phyloP scores from a whole-genome alignment of 208 protist species.

The Leishmania mexicana region DNA sequence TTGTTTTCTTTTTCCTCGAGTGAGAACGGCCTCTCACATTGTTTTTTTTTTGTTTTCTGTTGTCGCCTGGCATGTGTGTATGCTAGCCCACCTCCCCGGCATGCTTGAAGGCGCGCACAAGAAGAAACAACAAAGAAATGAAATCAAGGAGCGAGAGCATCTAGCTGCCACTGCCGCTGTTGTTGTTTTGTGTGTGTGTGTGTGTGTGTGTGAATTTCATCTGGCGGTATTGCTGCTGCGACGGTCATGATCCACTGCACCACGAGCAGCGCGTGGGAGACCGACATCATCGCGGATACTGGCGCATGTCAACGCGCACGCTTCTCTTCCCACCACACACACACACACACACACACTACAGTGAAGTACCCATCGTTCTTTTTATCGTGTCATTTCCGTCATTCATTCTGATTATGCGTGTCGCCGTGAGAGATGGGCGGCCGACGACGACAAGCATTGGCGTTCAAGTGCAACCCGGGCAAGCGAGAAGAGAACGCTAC shows the following conservation, averaged over 20 bases:
- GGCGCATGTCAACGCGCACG: background rate
- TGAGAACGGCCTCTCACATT: too few relatives aligned
- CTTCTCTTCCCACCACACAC: background rate
- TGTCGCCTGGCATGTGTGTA: too few relatives aligned
- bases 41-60: too few relatives aligned
- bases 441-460: background rate
- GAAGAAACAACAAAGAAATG: too few relatives aligned
- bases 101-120: too few relatives aligned
- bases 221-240: background rate
- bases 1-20: background rate
- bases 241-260: background rate
- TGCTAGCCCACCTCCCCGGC: too few relatives aligned
- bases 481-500: background rate
- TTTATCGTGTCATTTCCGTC: conserved; percentile 11
- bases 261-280: background rate
- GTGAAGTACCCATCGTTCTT: conserved; percentile 4
- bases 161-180: too few relatives aligned
- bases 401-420: background rate
- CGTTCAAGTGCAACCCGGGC: background rate
- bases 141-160: too few relatives aligned
- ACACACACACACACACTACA: background rate
- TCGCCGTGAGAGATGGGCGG: background rate
- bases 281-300: background rate
- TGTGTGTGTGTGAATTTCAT: background rate
- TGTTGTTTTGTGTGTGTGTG: background rate